A percentile compares a stretch with the other conserved stretches of the same genome.
phyloP scores from a whole-genome alignment of 208 protist genomes.

The Acanthamoeba triangularis region DNA sequence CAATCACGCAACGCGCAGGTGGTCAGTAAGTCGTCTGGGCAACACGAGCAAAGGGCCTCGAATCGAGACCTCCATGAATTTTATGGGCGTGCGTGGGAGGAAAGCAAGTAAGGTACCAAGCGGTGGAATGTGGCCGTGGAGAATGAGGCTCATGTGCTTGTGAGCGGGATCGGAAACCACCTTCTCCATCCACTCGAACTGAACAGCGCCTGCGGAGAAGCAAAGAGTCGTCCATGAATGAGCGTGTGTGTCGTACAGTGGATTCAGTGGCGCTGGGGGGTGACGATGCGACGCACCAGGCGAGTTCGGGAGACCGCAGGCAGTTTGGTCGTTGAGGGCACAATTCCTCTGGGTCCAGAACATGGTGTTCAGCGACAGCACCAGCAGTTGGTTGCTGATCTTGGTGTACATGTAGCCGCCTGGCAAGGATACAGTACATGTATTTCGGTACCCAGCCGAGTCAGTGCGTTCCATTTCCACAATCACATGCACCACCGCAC shows the following conservation, averaged over 20 bases:
- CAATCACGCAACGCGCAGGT: too few species aligned
- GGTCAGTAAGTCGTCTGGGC: too few species aligned
- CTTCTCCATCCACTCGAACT: constrained; percentile 36
- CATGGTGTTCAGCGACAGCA: constrained; percentile 18
- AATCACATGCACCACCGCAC: too few species aligned
- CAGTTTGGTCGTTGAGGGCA: not conserved
- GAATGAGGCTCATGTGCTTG: not conserved
- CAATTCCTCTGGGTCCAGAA: constrained; percentile 28
- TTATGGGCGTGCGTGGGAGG: too few species aligned
- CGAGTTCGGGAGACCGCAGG: not conserved
- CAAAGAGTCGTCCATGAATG: too few species aligned
- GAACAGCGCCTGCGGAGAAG: not conserved
- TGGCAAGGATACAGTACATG: not conserved
- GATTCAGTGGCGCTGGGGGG: too few species aligned
- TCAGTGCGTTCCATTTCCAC: too few species aligned
- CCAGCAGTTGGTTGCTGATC: not conserved
- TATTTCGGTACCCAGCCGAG: too few species aligned
- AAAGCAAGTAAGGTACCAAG: not conserved
- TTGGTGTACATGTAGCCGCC: not conserved
- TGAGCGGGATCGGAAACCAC: not conserved
- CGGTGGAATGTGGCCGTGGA: not conserved
- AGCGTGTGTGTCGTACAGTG: too few species aligned
- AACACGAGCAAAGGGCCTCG: too few species aligned
- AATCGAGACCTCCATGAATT: too few species aligned
- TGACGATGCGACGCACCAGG: not conserved